phyloP scores from a whole-genome alignment of 768 basidiomycete species.

The Pleurotus tuber-regium region DNA sequence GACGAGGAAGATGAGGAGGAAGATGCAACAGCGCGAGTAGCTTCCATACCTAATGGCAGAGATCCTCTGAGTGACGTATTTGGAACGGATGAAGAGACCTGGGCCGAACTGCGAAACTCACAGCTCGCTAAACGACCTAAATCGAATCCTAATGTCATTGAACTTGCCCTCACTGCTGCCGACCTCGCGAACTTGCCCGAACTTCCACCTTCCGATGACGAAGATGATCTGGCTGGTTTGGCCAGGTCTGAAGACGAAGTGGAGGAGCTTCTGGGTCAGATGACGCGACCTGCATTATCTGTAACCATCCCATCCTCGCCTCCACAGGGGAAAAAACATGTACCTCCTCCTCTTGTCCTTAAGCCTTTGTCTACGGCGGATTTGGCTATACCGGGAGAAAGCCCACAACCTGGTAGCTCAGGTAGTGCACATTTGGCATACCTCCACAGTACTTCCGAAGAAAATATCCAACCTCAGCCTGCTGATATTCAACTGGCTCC shows the following conservation, averaged over 20 bases:
- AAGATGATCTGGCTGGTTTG: slow-evolving; percentile 28
- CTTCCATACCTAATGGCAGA: slow-evolving; percentile 27
- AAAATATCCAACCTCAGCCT: slow-evolving; percentile 13
- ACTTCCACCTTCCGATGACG: slow-evolving; percentile 19
- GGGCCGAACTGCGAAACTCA: slow-evolving; percentile 50
- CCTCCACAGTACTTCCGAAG: slow-evolving; percentile 29
- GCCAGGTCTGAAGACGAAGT: slow-evolving; percentile 40
- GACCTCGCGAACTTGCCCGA: slow-evolving; percentile 29
- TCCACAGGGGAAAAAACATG: slow-evolving; percentile 37
- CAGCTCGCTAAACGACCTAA: slow-evolving; percentile 23
- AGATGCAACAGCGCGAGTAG: slow-evolving; percentile 38
- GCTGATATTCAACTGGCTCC: slow-evolving; percentile 16
- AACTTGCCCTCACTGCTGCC: slow-evolving; percentile 49
- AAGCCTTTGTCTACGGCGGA: slow-evolving; percentile 28
- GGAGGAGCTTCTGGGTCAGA: slow-evolving; percentile 35
- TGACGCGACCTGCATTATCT: slow-evolving; percentile 32
- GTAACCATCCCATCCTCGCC: slow-evolving; percentile 40
- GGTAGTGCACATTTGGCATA: slow-evolving; percentile 45
- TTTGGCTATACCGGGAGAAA: slow-evolving; percentile 33
- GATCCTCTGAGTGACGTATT: slow-evolving; percentile 64
- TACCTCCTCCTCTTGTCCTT: slow-evolving; percentile 60
- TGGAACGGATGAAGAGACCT: slow-evolving; percentile 63
- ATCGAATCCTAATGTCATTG: slow-evolving; percentile 45
- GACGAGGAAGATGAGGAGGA: slow-evolving; percentile 34
- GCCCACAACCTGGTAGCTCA: slow-evolving; percentile 32